Evolutionary conservation across 2,329 filamentous ascomycete species (phyloP), one percentile per base, ranked within the genome.

Genomic region (Penicillium italicum): DNA sequence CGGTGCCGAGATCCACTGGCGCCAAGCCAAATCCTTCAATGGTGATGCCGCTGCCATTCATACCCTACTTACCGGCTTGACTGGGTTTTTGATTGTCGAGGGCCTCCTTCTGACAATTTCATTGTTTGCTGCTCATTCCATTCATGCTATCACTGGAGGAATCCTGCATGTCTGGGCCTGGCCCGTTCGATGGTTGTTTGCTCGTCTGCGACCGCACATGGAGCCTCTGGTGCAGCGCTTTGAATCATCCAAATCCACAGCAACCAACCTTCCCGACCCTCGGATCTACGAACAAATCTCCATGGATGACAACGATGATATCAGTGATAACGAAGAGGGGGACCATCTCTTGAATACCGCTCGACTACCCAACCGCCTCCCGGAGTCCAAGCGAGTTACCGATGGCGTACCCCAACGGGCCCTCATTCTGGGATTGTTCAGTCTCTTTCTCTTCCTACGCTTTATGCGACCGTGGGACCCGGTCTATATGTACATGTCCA

Each of bases 1-100:
- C 34, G 70, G 71, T 8, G 69, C 70, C 28, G 71, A 73, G 56
- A 72, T 73, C 38, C 70, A 73, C 61, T 73, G 71, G 71, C 63
- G 66, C 53, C 70, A 72, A 49, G 67, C 69, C 38, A 65, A 62
- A 30, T 62, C 64, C 30, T 71, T 72, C 56, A 68, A 69, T 41
- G 59, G 63, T 48, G 69, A 72, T 51, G 67, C 70, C 2, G 69
- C 69, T 8, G 69, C 69, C 24, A 63, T 72, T 34, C 62, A 66
- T 9, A 72, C 70, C 3, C 56, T 73, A 0, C 58, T 72, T 14
- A 65, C 69, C 8, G 71, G 70, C 0, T 55, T 73, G 50, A 68
- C 69, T 5, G 69, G 70, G 9, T 71, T 72, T 34, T 40, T 72
- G 4, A 64, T 72, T 30, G 67, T 69, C 11, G 69, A 69, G 26